Evolutionary conservation across 345 rosid genomes (phyloP).

Genomic region (Clausena lansium): DNA sequence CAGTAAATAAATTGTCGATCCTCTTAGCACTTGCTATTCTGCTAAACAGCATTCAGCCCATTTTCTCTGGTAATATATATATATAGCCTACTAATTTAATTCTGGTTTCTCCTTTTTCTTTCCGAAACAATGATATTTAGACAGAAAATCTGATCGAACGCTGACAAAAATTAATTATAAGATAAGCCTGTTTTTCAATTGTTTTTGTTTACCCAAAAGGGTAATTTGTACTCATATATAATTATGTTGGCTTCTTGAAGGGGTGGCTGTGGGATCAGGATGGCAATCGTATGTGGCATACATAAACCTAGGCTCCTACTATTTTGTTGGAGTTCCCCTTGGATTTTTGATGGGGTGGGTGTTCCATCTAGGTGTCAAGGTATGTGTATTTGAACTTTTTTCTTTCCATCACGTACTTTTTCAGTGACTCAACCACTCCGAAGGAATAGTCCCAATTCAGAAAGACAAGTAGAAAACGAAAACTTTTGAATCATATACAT

Average conservation of each 20-base stretch:
- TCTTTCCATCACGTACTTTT: too few relatives aligned
- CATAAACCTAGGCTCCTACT: slow-evolving; percentile 83
- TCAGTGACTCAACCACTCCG: too few relatives aligned
- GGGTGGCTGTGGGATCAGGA: slow-evolving; percentile 96
- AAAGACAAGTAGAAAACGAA: background rate
- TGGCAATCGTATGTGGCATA: slow-evolving; percentile 91
- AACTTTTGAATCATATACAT: too few relatives aligned
- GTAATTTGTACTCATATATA: too few relatives aligned
- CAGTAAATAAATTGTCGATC: slow-evolving; percentile 53
- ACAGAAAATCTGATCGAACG: too few relatives aligned
- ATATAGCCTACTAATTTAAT: background rate
- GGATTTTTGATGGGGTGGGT: slow-evolving; percentile 91
- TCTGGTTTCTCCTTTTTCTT: background rate
- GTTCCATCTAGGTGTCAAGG: slow-evolving; percentile 77
- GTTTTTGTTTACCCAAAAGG: too few relatives aligned
- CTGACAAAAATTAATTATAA: too few relatives aligned
- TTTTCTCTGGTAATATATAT: slow-evolving; percentile 56
- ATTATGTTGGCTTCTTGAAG: slow-evolving; percentile 24
- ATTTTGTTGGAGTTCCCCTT: slow-evolving; percentile 68
- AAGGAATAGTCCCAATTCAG: background rate
- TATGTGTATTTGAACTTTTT: slow-evolving; percentile 16
- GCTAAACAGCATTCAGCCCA: slow-evolving; percentile 80
- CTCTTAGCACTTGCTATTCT: slow-evolving; percentile 71
- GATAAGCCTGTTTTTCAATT: background rate
- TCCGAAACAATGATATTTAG: too few relatives aligned